Percentiles rank a stretch among this genome's conserved stretches.
These are phyloP conservation scores for Saccharomyces uvarum DNA, from an alignment of 1,139 yeast genomes.

Conservation along the genomic window DNA sequence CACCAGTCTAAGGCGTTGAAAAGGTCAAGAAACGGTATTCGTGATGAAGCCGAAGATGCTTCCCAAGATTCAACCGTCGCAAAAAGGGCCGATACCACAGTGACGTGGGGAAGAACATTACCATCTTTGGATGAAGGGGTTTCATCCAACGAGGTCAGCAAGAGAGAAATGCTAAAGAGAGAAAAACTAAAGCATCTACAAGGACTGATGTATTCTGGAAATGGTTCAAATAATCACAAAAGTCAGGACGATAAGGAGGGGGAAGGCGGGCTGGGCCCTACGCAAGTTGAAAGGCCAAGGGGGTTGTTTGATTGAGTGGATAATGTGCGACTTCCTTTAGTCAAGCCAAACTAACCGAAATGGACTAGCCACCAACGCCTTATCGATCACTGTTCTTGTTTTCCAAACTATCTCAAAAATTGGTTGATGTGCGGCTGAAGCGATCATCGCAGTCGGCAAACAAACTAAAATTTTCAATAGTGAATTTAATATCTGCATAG, in stretches of 20 bases:
- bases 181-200: background rate
- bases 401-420: background rate
- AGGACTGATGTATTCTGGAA: background rate
- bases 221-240: background rate
- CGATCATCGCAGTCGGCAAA: background rate
- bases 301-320: constrained; percentile 32
- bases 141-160: background rate
- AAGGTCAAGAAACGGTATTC: background rate
- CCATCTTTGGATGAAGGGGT: background rate
- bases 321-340: background rate
- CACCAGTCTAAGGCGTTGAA: background rate
- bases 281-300: constrained; percentile 29
- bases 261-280: constrained; percentile 32
- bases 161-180: background rate
- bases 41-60: background rate
- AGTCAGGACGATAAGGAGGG: constrained; percentile 7
- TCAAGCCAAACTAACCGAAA: background rate
- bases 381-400: background rate
- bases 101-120: background rate
- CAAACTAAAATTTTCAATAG: background rate
- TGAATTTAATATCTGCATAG: background rate
- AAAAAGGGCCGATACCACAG: background rate
- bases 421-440: background rate
- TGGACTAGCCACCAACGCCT: background rate
- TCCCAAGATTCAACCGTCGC: constrained; percentile 1